phyloP scores from a whole-genome alignment of 768 basidiomycete genomes.

The Collybiopsis luxurians region DNA sequence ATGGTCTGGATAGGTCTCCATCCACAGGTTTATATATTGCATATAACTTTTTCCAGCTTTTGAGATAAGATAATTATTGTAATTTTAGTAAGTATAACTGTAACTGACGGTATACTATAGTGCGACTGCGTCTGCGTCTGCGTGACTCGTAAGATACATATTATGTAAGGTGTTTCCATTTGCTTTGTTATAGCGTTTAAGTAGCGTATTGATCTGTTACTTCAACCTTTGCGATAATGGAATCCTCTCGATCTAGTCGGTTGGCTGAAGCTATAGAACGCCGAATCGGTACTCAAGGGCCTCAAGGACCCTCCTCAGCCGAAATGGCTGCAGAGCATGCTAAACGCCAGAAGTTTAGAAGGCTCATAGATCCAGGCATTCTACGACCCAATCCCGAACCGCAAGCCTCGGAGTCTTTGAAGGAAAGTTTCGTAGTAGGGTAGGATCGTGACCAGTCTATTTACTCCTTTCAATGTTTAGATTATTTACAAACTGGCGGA shows the following conservation, averaged over 20 bases:
- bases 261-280: slow-evolving; percentile 16
- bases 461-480: slow-evolving; percentile 9
- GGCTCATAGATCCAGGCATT: slow-evolving; percentile 80
- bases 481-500: slow-evolving; percentile 60
- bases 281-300: slow-evolving; percentile 31
- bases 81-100: too few species aligned
- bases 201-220: too few species aligned
- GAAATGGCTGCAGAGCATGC: slow-evolving; percentile 55
- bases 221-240: too few species aligned
- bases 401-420: slow-evolving; percentile 58
- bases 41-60: neutral
- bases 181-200: too few species aligned
- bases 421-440: too few species aligned
- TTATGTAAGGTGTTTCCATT: too few species aligned
- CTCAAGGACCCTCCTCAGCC: slow-evolving; percentile 30
- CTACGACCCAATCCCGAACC: slow-evolving; percentile 64
- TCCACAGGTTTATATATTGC: neutral
- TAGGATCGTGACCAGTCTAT: slow-evolving; percentile 21
- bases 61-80: neutral
- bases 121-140: too few species aligned
- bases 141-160: too few species aligned
- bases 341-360: slow-evolving; percentile 66
- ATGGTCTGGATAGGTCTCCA: neutral
- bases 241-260: neutral
- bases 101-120: too few species aligned